Evolutionary conservation across 306 rosid species (phyloP), one percentile per base, ranked within the genome.

Genomic region (Gynostemma pentaphyllum): DNA sequence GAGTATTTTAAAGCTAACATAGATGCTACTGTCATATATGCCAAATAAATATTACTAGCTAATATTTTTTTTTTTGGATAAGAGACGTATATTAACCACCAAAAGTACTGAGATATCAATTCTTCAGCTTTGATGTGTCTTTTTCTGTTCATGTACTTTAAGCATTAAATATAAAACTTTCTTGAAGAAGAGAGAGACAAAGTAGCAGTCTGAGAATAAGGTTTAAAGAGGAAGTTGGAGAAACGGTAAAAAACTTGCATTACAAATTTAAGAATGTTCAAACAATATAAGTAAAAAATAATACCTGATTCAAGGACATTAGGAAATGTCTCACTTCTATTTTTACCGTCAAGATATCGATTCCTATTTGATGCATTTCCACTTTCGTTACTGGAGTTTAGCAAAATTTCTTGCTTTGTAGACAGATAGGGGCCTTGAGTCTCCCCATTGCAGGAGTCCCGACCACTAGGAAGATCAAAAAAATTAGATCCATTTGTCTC

Each of bases 301-400:
- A 67, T 76, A 92, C 99, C 99, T 82, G 94, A 75, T 71, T 82
- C 85, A 54, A 76, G 80, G 40, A 62, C 76, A 14, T 74, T 79
- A 22, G 76, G 70, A 70, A 79, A 66, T 84, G 87, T 76, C 68
- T 70, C 78, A 49, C 75, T 80, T 77, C 73, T 87, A 53, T 63
- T 80, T 72, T 70, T 80, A 66, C 70, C 82, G 64, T 76, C 88
- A 77, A 81, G 62, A 68, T 60, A 71, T 64, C 62, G 71, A 64
- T 66, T 81, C 68, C 69, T 67, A 28, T 19, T 73, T 28, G 68
- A 41, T 66, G 75, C 74, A 66, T 69, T 57, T 45, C 72, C 79
- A 63, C 72, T 77, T 69, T 67, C 82, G 68, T 59, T 63, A 79
- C 61, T 73, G 4, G 85, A 75, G 70, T 67, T 69, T 70, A 69